These are phyloP conservation scores for Moesziomyces sp. DNA, from an alignment of 1,284 basidiomycete species.

Conservation along the genomic window DNA sequence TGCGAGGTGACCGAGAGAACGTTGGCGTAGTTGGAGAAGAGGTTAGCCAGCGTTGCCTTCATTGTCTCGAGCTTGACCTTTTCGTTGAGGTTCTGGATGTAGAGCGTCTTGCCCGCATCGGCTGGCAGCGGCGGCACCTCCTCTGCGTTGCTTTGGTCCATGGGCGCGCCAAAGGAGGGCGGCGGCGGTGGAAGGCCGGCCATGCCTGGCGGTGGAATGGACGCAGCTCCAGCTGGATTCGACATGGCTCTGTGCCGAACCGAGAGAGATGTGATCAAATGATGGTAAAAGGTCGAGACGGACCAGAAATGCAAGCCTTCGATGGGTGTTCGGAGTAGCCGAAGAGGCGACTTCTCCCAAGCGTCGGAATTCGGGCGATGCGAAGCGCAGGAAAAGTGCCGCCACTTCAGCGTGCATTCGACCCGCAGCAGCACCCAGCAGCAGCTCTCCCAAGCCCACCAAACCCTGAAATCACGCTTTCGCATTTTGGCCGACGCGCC, in stretches of 20 bases:
- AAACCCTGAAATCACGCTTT: too few relatives aligned
- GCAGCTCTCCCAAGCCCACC: too few relatives aligned
- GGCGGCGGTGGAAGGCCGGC: constrained; percentile 7
- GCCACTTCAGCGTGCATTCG: too few relatives aligned
- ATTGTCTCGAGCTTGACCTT: constrained; percentile 88
- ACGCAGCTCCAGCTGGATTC: constrained; percentile 21
- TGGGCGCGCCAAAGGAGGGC: constrained; percentile 20
- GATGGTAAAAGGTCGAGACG: background rate
- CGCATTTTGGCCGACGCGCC: too few relatives aligned
- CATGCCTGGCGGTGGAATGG: background rate
- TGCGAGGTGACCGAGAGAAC: constrained; percentile 93
- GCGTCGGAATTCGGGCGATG: too few relatives aligned
- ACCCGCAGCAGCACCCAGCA: too few relatives aligned
- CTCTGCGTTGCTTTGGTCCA: constrained; percentile 20
- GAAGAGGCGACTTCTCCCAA: too few relatives aligned
- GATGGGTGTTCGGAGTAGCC: too few relatives aligned
- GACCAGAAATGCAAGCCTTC: too few relatives aligned
- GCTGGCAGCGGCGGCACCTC: constrained; percentile 30
- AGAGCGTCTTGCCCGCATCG: constrained; percentile 78
- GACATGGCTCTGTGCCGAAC: constrained; percentile 11
- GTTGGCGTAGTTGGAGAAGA: constrained; percentile 93
- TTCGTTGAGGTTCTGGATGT: constrained; percentile 97
- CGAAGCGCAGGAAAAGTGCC: too few relatives aligned
- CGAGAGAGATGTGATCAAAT: background rate
- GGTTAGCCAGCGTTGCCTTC: constrained; percentile 84